Percentiles rank a stretch among this genome's conserved stretches.
Evolutionary conservation across 345 rosid genomes (phyloP).

Genomic region (Eucalyptus fibrosa): DNA sequence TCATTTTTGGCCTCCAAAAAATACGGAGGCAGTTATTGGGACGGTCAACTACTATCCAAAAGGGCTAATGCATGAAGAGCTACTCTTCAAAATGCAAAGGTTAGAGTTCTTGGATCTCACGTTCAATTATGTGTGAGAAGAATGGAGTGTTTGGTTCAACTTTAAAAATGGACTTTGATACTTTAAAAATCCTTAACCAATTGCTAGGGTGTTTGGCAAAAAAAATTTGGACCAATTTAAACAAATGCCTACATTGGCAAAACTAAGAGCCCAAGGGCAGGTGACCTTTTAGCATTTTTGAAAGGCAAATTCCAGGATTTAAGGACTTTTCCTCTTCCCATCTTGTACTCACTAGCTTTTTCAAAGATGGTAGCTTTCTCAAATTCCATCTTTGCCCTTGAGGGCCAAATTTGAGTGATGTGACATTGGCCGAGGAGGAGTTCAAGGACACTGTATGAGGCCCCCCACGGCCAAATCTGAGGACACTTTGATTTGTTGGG

Average conservation of each 20-base stretch:
- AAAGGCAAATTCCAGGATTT: too few species aligned
- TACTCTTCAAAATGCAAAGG: neutral
- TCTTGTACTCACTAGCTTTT: too few species aligned
- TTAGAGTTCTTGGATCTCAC: neutral
- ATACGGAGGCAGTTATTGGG: neutral
- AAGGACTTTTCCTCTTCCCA: too few species aligned
- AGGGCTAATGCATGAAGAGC: neutral
- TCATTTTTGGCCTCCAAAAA: neutral
- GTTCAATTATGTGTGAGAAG: neutral
- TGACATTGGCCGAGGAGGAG: too few species aligned
- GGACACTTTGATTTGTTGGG: neutral
- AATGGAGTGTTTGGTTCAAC: neutral
- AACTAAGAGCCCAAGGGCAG: neutral
- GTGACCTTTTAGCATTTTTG: neutral
- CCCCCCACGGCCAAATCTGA: neutral
- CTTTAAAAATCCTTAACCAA: neutral
- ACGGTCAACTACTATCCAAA: neutral
- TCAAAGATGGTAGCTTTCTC: neutral
- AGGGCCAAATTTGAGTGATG: neutral
- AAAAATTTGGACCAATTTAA: neutral
- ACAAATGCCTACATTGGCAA: neutral
- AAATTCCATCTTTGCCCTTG: neutral
- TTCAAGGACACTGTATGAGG: neutral
- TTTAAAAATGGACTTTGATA: neutral
- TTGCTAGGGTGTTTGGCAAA: neutral